Evolutionary conservation across 495 filamentous ascomycete species (phyloP), one percentile per base, ranked within the genome.

Genomic region (Penicillium cinerascens): DNA sequence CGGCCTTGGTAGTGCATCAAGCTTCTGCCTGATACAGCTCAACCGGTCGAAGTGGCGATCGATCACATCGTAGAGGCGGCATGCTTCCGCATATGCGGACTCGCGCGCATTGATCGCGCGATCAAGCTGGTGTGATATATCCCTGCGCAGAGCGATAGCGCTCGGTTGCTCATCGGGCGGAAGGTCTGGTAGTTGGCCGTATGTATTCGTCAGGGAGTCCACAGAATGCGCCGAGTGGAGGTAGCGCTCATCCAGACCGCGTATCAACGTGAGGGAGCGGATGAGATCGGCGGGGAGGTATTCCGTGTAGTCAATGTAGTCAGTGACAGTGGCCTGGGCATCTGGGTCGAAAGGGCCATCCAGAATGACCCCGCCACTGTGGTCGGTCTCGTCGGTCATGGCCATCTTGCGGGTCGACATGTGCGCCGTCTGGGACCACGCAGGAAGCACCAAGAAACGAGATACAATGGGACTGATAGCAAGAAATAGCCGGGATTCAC

Each of bases 221-320:
- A 97, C 80, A 4, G 74, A 71, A 39, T 81, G 67, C 16, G 87
- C 86, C 17, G 83, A 78, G 15, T 86, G 76, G 18, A 78, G 59
- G 63, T 92, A 91, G 36, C 78, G 80, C 44, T 82, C 70, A 66
- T 96, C 89, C 47, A 97, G 86, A 45, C 91, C 83, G 56, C 84
- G 80, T 56, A 98, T 91, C 44, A 97, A 81, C 43, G 87, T 91
- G 39, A 98, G 78, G 48, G 93, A 96, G 56, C 93, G 90, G 51
- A 86, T 81, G 52, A 97, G 83, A 70, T 97, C 95, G 26, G 91
- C 87, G 15, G 93, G 92, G 17, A 97, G 88, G 74, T 93, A 95
- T 74, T 98, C 93, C 55, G 93, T 97, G 69, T 87, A 95, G 69
- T 97, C 93, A 60, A 96, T 86, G 69, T 91, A 98, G 72, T 98